Conservation (phyloP, 2,329 filamentous ascomycete species). For the Trichophaea hybrida region DNA sequence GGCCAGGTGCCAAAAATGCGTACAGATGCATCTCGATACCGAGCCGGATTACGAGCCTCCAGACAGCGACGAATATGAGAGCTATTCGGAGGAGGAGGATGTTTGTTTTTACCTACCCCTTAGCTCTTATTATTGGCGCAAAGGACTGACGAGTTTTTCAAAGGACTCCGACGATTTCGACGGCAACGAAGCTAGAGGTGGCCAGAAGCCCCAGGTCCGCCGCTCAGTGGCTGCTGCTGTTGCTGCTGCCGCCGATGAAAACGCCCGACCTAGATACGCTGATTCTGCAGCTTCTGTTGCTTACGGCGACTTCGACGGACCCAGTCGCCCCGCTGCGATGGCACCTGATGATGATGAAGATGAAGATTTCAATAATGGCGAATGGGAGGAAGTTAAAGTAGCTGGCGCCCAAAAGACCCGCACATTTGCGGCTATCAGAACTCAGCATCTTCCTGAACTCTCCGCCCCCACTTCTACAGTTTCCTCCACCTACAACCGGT, state of each 20-base stretch:
- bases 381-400: not conserved
- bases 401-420: not conserved
- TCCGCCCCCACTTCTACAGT: not conserved
- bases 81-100: not conserved
- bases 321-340: too few species aligned
- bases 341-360: not conserved
- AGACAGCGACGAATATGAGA: conserved; percentile 10
- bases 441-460: not conserved
- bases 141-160: not conserved
- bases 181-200: not conserved
- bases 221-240: too few species aligned
- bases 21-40: conserved; percentile 17
- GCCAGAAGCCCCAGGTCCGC: not conserved
- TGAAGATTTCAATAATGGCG: not conserved
- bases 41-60: conserved; percentile 20
- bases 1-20: conserved; percentile 31
- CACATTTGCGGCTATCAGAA: not conserved
- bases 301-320: not conserved
- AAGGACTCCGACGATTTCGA: not conserved
- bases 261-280: not conserved
- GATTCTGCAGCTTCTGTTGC: not conserved
- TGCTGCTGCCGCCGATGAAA: not conserved
- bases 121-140: not conserved
- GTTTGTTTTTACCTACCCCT: not conserved
- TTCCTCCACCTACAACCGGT: not conserved